Base-by-base conservation (phyloP, 2,329 filamentous ascomycete species). In the Sporothrix dimorphospora region DNA sequence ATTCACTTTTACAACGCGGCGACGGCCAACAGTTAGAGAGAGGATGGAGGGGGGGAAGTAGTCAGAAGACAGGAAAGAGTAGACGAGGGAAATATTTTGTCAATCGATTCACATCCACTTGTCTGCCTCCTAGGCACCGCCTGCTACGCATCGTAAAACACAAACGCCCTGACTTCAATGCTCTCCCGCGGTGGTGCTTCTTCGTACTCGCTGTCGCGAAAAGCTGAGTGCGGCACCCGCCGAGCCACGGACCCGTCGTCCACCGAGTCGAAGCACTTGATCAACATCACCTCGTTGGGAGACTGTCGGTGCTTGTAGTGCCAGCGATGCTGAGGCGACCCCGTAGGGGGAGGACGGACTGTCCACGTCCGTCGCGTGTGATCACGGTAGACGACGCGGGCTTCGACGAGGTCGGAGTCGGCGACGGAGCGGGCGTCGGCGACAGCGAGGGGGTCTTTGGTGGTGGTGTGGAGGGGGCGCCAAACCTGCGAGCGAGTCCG, bases 261-360 rank as follows among this genome's bases (percentile, higher is more conserved):
- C 70, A 72, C 65, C 30, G 71, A 73, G 79, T 89, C 88, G 76
- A 85, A 89, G 75, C 86, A 88, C 77, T 89, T 89, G 77, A 90
- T 87, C 65, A 89, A 77, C 16, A 86, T 81, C 2, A 85, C 84
- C 77, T 89, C 83, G 42, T 84, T 81, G 0, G 86, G 85, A 5
- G 79, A 80, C 79, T 87, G 85, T 1, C 76, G 78, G 74, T 83
- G 82, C 72, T 86, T 82, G 78, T 83, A 89, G 75, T 85, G 85
- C 87, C 87, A 89, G 81, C 5, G 76, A 74, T 0, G 78, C n/a
- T 77, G 73, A 78, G 75, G 63, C 76, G 78, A 7, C 47, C 73
- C 40, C 51, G 59, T 69, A n/a, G n/a, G n/a, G n/a, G n/a, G n/a
- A n/a, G n/a, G n/a, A n/a, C n/a, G n/a, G 47, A 83, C 79, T 4